A percentile compares a stretch with the other conserved stretches of the same genome.
Conservation (phyloP, 148 eudicot genomes). For the Silene conica region DNA sequence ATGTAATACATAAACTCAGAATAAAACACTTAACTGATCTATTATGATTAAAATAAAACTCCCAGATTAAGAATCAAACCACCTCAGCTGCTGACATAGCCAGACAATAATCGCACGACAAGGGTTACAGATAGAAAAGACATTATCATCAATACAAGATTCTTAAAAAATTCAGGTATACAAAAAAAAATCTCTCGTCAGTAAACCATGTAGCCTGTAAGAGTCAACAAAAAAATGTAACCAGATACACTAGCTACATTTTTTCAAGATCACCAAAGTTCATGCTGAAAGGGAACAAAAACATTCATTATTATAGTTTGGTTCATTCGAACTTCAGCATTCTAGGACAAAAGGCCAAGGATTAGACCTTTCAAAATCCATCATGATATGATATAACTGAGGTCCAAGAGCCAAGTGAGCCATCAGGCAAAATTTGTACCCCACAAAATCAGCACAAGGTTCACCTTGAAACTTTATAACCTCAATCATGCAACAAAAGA, state of each 20-base stretch:
- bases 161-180: neutral
- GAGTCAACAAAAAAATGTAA: neutral
- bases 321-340: neutral
- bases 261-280: neutral
- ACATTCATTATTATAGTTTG: neutral
- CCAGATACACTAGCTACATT: neutral
- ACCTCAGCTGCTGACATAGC: neutral
- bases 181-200: neutral
- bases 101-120: constrained; percentile 2
- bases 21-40: neutral
- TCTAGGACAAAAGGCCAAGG: neutral
- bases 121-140: neutral
- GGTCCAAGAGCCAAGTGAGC: neutral
- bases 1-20: constrained; percentile 12
- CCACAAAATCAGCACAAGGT: neutral
- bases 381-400: neutral
- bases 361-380: neutral
- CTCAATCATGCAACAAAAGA: neutral
- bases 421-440: neutral
- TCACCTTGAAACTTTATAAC: neutral
- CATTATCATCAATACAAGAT: neutral
- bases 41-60: neutral
- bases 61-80: neutral
- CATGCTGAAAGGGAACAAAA: neutral
- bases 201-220: neutral